Evolutionary conservation across 495 filamentous ascomycete species (phyloP).

Genomic region (Neurospora sp.): DNA sequence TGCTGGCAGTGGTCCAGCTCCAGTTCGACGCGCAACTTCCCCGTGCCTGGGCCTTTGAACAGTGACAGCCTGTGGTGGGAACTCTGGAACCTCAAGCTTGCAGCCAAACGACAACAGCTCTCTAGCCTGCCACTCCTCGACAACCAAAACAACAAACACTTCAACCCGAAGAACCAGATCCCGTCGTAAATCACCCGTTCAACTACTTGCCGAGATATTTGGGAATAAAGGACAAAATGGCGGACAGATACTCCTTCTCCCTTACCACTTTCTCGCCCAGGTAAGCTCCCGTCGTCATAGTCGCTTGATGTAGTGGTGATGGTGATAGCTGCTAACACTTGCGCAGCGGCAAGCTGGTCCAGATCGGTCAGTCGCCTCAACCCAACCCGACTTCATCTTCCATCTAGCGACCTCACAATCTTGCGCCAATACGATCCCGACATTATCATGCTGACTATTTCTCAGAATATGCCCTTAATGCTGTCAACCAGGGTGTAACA

Average conservation of each 20-base stretch:
- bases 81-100: slow-evolving; percentile 7
- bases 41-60: slow-evolving; percentile 13
- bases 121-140: slow-evolving; percentile 1
- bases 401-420: neutral
- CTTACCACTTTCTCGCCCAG: slow-evolving; percentile 99
- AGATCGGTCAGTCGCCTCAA: slow-evolving; percentile 50
- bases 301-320: slow-evolving; percentile 4
- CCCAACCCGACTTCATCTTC: neutral
- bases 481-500: slow-evolving; percentile 97
- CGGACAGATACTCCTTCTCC: slow-evolving; percentile 98
- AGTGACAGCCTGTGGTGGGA: slow-evolving; percentile 10
- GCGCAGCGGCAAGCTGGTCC: slow-evolving; percentile 82
- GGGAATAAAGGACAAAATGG: slow-evolving; percentile 49
- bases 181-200: neutral
- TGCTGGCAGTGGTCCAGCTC: slow-evolving; percentile 4
- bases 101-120: slow-evolving; percentile 12
- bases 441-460: slow-evolving; percentile 4
- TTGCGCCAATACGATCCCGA: neutral
- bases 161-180: neutral
- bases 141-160: slow-evolving; percentile 5
- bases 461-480: slow-evolving; percentile 96
- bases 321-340: slow-evolving; percentile 35
- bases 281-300: slow-evolving; percentile 43
- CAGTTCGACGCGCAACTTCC: slow-evolving; percentile 27
- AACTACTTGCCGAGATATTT: neutral